Conservation (phyloP, 371 early-diverging fungal species). For the Mortierella sp. region DNA sequence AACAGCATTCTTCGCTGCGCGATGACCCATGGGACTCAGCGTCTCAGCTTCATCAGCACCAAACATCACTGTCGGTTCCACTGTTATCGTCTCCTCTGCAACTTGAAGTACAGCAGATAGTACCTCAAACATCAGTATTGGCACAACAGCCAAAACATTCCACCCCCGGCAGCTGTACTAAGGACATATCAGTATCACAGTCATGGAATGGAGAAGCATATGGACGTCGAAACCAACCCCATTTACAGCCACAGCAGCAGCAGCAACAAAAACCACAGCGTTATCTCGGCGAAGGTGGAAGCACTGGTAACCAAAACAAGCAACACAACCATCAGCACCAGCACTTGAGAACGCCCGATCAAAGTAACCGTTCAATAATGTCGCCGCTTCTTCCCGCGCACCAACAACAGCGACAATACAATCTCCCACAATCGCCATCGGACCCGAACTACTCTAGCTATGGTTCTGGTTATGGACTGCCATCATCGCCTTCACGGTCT, state of each 20-base stretch:
- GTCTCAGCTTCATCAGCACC: neutral
- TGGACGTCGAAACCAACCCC: neutral
- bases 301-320: neutral
- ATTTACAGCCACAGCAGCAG: neutral
- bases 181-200: neutral
- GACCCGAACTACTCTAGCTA: neutral
- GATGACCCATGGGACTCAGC: neutral
- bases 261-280: too few relatives aligned
- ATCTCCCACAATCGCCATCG: neutral
- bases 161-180: neutral
- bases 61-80: neutral
- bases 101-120: neutral
- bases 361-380: neutral
- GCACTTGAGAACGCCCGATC: neutral
- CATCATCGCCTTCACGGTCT: slow-evolving; percentile 23
- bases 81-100: neutral
- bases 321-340: neutral
- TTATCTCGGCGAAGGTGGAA: neutral
- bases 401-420: neutral
- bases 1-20: neutral
- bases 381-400: neutral
- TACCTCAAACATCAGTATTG: neutral
- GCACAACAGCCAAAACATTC: neutral
- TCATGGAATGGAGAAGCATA: neutral
- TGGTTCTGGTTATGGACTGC: neutral